Evolutionary conservation across 257 asterid genomes (phyloP).

Genomic region (Henckelia pumila): DNA sequence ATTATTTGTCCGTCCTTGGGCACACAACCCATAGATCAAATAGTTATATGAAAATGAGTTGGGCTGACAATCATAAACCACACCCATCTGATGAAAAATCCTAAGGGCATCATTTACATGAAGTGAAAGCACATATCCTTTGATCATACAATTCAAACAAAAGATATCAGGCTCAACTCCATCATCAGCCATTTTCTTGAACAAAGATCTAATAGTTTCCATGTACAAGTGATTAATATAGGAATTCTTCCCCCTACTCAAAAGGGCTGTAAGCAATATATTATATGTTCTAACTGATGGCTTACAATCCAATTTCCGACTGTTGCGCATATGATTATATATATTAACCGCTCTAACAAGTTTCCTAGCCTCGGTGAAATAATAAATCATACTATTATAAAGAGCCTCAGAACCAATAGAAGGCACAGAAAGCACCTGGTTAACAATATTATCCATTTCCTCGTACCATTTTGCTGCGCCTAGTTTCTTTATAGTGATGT

Average conservation of each 20-base stretch:
- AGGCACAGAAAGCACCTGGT: slow-evolving; percentile 77
- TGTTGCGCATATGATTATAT: slow-evolving; percentile 64
- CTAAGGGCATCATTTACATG: slow-evolving; percentile 92
- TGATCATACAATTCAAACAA: slow-evolving; percentile 80
- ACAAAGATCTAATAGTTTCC: slow-evolving; percentile 69
- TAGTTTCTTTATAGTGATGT: slow-evolving; percentile 63
- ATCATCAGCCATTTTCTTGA: slow-evolving; percentile 84
- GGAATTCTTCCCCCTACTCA: slow-evolving; percentile 72
- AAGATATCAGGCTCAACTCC: slow-evolving; percentile 82
- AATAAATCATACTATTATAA: slow-evolving; percentile 73
- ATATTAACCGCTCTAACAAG: slow-evolving; percentile 75
- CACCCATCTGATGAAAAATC: slow-evolving; percentile 85
- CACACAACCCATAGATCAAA: slow-evolving; percentile 86
- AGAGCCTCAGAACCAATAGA: slow-evolving; percentile 68
- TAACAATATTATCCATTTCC: slow-evolving; percentile 81
- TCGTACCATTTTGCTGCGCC: slow-evolving; percentile 76
- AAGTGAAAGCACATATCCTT: slow-evolving; percentile 88
- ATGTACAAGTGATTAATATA: slow-evolving; percentile 74
- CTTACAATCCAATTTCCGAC: slow-evolving; percentile 71
- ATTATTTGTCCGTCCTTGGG: slow-evolving; percentile 76
- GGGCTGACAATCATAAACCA: slow-evolving; percentile 65
- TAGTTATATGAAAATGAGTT: slow-evolving; percentile 72
- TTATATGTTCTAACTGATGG: slow-evolving; percentile 75
- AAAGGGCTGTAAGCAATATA: slow-evolving; percentile 61
- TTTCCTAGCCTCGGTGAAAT: slow-evolving; percentile 76